Evolutionary conservation across 2,329 filamentous ascomycete species (phyloP).

Genomic region (Cercospora sojina): DNA sequence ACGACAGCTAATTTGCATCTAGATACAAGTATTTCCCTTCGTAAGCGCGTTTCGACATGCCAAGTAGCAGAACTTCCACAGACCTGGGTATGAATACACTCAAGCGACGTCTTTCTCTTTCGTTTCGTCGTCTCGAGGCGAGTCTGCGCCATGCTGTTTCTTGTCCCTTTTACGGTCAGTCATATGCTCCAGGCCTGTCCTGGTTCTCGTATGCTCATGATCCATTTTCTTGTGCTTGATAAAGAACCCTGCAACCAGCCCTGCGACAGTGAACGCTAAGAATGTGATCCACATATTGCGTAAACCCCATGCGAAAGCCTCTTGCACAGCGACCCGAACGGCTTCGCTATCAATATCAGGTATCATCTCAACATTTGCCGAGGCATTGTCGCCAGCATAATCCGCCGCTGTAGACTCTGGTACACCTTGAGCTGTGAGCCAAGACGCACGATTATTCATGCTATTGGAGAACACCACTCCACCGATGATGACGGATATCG

Average conservation of each 20-base stretch:
- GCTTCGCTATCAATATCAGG: not conserved
- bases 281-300: not conserved
- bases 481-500: not conserved
- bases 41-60: not conserved
- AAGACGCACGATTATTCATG: not conserved
- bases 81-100: not conserved
- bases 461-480: not conserved
- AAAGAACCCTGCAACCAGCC: not conserved
- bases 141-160: not conserved
- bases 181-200: not conserved
- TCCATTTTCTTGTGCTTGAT: constrained; percentile 1
- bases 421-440: not conserved
- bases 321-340: not conserved
- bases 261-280: not conserved
- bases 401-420: not conserved
- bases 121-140: not conserved
- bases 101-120: not conserved
- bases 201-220: not conserved
- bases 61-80: not conserved
- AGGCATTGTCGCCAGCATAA: not conserved
- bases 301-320: not conserved
- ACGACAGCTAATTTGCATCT: not conserved
- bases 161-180: not conserved
- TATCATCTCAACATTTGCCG: not conserved
- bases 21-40: not conserved